phyloP scores from a whole-genome alignment of 164 flowering plant genomes.

The Macadamia integrifolia region DNA sequence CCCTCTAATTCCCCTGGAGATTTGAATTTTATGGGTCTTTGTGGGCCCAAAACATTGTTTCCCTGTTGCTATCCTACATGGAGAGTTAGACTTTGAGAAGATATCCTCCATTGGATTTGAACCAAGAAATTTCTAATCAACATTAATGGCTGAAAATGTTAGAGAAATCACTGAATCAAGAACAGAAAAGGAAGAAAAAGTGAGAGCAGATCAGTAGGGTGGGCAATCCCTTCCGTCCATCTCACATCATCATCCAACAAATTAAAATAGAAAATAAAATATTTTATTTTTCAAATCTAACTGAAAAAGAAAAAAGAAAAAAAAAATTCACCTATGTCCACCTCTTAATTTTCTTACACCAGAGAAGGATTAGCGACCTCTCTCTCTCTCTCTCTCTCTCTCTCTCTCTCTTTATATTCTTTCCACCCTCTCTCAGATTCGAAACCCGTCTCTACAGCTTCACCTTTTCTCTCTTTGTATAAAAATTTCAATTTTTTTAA shows the following conservation, averaged over 20 bases:
- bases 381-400: background rate
- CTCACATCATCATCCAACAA: background rate
- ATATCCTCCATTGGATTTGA: too few relatives aligned
- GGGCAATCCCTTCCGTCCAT: background rate
- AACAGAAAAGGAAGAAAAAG: too few relatives aligned
- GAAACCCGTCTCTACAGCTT: conserved; percentile 14
- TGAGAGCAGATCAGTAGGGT: background rate
- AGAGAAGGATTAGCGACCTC: background rate
- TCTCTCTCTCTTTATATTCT: background rate
- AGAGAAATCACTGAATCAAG: too few relatives aligned
- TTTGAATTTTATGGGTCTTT: too few relatives aligned
- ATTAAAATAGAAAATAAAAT: too few relatives aligned
- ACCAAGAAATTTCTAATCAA: too few relatives aligned
- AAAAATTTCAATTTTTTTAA: conserved; percentile 12
- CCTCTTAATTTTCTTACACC: background rate
- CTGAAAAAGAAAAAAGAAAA: background rate
- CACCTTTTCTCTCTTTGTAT: conserved; percentile 16
- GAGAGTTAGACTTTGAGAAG: too few relatives aligned
- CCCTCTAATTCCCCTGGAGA: too few relatives aligned
- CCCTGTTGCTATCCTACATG: too few relatives aligned
- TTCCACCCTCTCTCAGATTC: conserved; percentile 17
- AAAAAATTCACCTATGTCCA: too few relatives aligned
- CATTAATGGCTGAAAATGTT: too few relatives aligned
- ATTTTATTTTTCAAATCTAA: background rate
- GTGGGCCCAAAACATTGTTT: too few relatives aligned